Conservation (phyloP, 1,284 basidiomycete genomes). For the Ganoderma leucocontextum region DNA sequence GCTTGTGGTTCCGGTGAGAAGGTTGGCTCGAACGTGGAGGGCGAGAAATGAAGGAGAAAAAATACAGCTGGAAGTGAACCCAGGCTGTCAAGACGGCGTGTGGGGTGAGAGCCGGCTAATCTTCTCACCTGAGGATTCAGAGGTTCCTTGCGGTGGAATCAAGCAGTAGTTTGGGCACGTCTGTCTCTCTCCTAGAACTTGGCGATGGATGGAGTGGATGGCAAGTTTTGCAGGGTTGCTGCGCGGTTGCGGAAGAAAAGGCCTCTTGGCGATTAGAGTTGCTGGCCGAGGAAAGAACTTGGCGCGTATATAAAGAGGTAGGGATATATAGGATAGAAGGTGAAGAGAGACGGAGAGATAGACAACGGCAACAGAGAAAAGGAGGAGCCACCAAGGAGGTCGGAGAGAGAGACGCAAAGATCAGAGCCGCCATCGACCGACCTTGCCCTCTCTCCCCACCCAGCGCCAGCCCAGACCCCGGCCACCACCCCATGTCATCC, state of each 20-base stretch:
- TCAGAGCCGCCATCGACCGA: slow-evolving; percentile 14
- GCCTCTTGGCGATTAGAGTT: slow-evolving; percentile 42
- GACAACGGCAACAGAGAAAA: slow-evolving; percentile 44
- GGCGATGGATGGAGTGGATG: slow-evolving; percentile 29
- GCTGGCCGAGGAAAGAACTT: slow-evolving; percentile 38
- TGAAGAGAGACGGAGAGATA: slow-evolving; percentile 45
- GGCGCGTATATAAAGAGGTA: slow-evolving; percentile 45
- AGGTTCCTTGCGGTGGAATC: slow-evolving; percentile 21
- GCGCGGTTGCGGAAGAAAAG: slow-evolving; percentile 35
- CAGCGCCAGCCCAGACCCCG: slow-evolving; percentile 1
- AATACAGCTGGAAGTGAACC: slow-evolving; percentile 34
- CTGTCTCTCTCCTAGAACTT: slow-evolving; percentile 42
- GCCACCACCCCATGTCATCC: not conserved
- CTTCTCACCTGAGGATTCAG: slow-evolving; percentile 20
- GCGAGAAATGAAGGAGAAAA: slow-evolving; percentile 31
- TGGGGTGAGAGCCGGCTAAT: not conserved
- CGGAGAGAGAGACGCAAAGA: slow-evolving; percentile 37
- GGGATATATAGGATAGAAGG: slow-evolving; percentile 47
- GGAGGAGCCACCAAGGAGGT: slow-evolving; percentile 44
- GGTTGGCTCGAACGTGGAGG: slow-evolving; percentile 29
- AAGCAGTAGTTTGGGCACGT: slow-evolving; percentile 38
- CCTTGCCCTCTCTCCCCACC: slow-evolving; percentile 6
- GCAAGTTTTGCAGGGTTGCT: slow-evolving; percentile 33
- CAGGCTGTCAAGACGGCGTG: slow-evolving; percentile 12
- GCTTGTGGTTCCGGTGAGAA: slow-evolving; percentile 34